Conservation (phyloP, 1,139 yeast species). For the Schizosaccharomyces versatilis region DNA sequence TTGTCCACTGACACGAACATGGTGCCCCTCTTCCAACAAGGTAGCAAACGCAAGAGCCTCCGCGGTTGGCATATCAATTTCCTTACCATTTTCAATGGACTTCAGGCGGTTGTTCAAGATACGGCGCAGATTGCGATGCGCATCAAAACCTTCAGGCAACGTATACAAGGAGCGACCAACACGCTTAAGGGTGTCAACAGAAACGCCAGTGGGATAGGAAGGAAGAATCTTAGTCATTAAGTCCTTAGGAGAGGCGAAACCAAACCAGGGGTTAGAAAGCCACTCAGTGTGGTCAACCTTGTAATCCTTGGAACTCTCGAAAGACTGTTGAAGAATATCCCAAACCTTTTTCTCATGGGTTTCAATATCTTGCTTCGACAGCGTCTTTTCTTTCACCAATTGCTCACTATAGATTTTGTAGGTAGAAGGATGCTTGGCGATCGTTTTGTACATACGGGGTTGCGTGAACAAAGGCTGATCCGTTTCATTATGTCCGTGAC, state of each 20-base stretch:
- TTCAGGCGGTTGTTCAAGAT: slow-evolving; percentile 72
- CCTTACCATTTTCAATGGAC: slow-evolving; percentile 71
- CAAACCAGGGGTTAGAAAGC: slow-evolving; percentile 98
- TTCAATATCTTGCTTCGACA: slow-evolving; percentile 70
- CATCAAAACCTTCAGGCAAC: slow-evolving; percentile 68
- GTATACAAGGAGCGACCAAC: slow-evolving; percentile 62
- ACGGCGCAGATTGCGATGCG: slow-evolving; percentile 91
- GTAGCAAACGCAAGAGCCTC: slow-evolving; percentile 96
- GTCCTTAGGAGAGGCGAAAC: slow-evolving; percentile 92
- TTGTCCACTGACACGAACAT: slow-evolving; percentile 94
- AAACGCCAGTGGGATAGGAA: slow-evolving; percentile 86
- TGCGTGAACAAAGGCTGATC: slow-evolving; percentile 98
- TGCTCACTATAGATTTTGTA: slow-evolving; percentile 65
- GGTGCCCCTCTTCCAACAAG: slow-evolving; percentile 77
- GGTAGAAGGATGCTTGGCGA: slow-evolving; percentile 72
- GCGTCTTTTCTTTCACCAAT: slow-evolving; percentile 66
- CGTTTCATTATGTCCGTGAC: slow-evolving; percentile 96
- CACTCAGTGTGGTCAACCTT: slow-evolving; percentile 87
- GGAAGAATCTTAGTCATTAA: slow-evolving; percentile 88
- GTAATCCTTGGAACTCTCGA: slow-evolving; percentile 69
- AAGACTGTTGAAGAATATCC: slow-evolving; percentile 78
- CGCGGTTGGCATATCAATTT: slow-evolving; percentile 98
- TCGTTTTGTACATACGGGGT: slow-evolving; percentile 85
- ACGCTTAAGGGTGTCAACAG: slow-evolving; percentile 44
- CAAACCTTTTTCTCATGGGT: slow-evolving; percentile 98